Base-by-base conservation (phyloP, 2,329 filamentous ascomycete species). In the Cladosporium sp. region DNA sequence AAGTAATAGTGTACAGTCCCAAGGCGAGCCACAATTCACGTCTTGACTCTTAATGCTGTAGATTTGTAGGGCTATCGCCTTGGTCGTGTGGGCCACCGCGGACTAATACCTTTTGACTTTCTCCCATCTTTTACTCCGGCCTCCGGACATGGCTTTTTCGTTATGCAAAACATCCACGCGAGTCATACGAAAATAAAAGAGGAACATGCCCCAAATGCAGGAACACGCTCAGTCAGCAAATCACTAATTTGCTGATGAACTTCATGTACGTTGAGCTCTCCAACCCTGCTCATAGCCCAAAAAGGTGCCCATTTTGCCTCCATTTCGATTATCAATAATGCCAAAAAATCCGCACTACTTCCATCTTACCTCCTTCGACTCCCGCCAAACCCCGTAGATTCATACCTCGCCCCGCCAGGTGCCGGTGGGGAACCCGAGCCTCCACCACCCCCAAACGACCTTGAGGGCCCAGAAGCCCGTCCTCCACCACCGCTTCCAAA, bases 401-500 rank as follows among this genome's bases (percentile, higher is more conserved):
- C 47, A 43, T 50, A 50, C 25, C 38, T 39, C 45, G 45, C 38
- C 33, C 43, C 43, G 45, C 45, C 30, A 15, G 16, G 20, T 22
- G 15, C 22, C 18, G 33, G 27, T 19, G 45, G 36, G 30, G 43
- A 47, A 15, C 12, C 35, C 43, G 43, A 32, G 15, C 33, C 30
- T 9, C 16, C 27, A 19, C 36, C 29, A 9, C 43, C 33, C 35
- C 43, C 36, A 30, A 48, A 48, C 25, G 45, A 48, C 45, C 32
- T 19, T 6, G 30, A 36, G 38, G 45, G 36, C 16, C 45, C 36
- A 32, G 45, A 15, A 16, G 36, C 16, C 20, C 27, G 9, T 16
- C 15, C 20, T 19, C 42, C 16, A 16, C 41, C 35, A n/a, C 30
- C 32, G 12, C 55, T 49, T 29, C 60, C 58, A 32, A 62, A 61